phyloP scores from a whole-genome alignment of 139 green algal genomes.

The Tetraselmis striata region DNA sequence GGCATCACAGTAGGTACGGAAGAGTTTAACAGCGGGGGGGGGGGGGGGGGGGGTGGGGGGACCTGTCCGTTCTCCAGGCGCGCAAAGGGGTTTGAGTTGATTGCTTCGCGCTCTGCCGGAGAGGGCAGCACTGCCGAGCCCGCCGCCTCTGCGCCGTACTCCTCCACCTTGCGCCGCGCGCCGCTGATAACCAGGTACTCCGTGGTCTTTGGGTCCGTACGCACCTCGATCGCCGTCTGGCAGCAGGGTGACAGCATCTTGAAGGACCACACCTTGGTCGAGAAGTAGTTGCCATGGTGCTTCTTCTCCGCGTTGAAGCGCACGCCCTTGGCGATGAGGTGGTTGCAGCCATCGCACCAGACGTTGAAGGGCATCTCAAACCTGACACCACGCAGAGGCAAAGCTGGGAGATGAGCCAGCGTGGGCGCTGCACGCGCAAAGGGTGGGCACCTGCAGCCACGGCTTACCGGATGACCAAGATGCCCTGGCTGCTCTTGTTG shows the following conservation, averaged over 20 bases:
- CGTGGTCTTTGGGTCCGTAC: slow-evolving; percentile 84
- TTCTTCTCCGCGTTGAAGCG: slow-evolving; percentile 99
- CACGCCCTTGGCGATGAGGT: slow-evolving; percentile 92
- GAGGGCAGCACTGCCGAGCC: background rate
- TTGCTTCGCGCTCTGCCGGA: background rate
- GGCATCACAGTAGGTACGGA: no score
- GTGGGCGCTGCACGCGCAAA: background rate
- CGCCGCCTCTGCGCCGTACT: background rate
- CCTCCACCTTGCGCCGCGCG: slow-evolving; percentile 34
- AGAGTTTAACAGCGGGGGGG: no score
- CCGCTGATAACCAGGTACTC: slow-evolving; percentile 78
- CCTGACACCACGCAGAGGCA: slow-evolving; percentile 10
- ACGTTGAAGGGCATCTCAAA: slow-evolving; percentile 98
- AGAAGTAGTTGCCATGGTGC: slow-evolving; percentile 78
- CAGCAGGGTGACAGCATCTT: slow-evolving; percentile 86
- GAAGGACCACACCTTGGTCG: slow-evolving; percentile 89
- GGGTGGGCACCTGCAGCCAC: background rate
- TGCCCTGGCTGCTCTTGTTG: slow-evolving; percentile 77
- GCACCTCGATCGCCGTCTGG: slow-evolving; percentile 70
- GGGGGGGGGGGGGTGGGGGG: no score
- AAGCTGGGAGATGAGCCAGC: background rate
- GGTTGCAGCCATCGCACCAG: slow-evolving; percentile 77
- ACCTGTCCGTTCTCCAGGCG: background rate
- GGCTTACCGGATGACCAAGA: slow-evolving; percentile 78
- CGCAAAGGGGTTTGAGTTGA: background rate